A percentile compares a stretch with the other conserved stretches of the same genome.
Conservation (phyloP, 371 early-diverging fungal species). For the Actinomucor elegans region DNA sequence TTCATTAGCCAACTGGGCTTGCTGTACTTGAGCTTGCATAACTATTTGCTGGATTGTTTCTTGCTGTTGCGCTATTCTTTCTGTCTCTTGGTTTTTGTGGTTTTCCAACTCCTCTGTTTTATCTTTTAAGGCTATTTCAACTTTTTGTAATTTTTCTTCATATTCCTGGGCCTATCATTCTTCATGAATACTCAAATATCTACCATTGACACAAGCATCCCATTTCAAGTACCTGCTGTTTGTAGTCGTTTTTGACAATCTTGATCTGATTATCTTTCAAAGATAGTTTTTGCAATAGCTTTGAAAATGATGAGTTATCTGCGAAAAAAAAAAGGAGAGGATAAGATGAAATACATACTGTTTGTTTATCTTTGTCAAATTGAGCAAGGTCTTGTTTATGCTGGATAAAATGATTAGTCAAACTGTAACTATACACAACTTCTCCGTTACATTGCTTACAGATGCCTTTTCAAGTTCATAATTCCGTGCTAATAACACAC, state of each 20-base stretch:
- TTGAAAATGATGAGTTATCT: neutral
- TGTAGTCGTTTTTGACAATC: neutral
- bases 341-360: constrained; percentile 17
- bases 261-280: constrained; percentile 24
- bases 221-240: neutral
- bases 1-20: neutral
- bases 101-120: constrained; percentile 10
- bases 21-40: constrained; percentile 30
- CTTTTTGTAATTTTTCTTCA: constrained; percentile 13
- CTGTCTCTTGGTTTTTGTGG: constrained; percentile 5
- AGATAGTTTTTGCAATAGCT: constrained; percentile 34
- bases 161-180: neutral
- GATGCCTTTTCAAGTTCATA: constrained; percentile 35
- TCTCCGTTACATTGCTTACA: neutral
- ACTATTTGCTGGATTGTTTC: constrained; percentile 8
- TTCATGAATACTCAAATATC: neutral
- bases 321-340: neutral
- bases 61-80: constrained; percentile 19
- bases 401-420: neutral
- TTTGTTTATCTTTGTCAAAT: constrained; percentile 30
- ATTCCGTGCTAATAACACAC: constrained; percentile 13
- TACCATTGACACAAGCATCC: neutral
- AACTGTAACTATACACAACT: neutral
- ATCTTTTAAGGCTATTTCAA: constrained; percentile 14
- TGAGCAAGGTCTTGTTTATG: constrained; percentile 25